A percentile compares a stretch with the other conserved stretches of the same genome.
Evolutionary conservation across 2,329 filamentous ascomycete genomes (phyloP).

Genomic region (Fusarium nematophilum): DNA sequence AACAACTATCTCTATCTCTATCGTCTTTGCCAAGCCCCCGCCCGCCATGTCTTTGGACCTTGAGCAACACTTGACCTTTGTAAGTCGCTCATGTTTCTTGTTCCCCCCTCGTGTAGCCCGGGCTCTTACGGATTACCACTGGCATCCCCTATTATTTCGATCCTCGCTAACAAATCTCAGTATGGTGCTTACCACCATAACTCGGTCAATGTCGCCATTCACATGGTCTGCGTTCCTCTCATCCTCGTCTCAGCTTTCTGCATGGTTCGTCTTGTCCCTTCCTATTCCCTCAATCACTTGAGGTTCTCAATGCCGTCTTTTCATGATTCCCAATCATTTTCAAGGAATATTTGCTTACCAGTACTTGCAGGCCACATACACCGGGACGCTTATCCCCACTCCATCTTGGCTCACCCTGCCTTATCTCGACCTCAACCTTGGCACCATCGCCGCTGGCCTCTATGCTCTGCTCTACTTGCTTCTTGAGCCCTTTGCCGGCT

Average conservation of each 20-base stretch:
- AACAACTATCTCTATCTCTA: constrained; percentile 2
- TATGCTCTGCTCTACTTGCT: constrained; percentile 88
- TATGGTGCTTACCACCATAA: constrained; percentile 89
- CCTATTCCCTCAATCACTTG: constrained; percentile 6
- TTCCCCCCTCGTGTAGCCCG: background rate
- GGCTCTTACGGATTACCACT: too few species aligned
- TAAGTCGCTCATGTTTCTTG: constrained; percentile 60
- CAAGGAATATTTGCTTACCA: constrained; percentile 9
- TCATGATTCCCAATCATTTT: constrained; percentile 1
- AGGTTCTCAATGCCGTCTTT: background rate
- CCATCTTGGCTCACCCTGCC: constrained; percentile 76
- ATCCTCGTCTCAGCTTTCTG: constrained; percentile 78
- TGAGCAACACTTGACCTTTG: constrained; percentile 85
- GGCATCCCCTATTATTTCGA: background rate
- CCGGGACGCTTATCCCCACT: constrained; percentile 70
- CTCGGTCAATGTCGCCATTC: constrained; percentile 79
- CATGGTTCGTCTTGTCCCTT: constrained; percentile 66
- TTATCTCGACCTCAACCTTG: constrained; percentile 73
- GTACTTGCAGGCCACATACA: constrained; percentile 66
- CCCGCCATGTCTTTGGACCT: constrained; percentile 75
- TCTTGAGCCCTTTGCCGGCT: constrained; percentile 92
- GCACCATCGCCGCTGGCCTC: constrained; percentile 71
- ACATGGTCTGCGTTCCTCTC: constrained; percentile 82
- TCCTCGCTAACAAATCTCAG: constrained; percentile 56
- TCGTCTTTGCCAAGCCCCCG: constrained; percentile 24